Conservation (phyloP, 2,329 filamentous ascomycete genomes). For the Metarhizium album region DNA sequence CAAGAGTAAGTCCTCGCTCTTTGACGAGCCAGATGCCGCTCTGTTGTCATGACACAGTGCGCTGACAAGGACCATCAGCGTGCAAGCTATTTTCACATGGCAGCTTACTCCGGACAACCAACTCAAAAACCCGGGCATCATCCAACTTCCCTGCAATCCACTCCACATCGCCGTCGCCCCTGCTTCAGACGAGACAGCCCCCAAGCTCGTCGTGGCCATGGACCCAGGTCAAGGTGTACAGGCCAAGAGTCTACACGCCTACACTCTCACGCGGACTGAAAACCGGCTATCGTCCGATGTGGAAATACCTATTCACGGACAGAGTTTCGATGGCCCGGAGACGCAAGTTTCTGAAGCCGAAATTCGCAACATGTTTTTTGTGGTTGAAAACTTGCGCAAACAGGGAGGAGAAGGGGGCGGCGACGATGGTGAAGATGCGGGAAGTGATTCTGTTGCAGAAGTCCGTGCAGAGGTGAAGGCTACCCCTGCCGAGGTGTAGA, state of each 20-base stretch:
- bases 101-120: constrained; percentile 35
- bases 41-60: no score
- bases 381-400: constrained; percentile 37
- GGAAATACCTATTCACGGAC: constrained; percentile 13
- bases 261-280: constrained; percentile 21
- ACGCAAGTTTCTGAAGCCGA: constrained; percentile 26
- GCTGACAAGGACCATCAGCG: constrained; percentile 19
- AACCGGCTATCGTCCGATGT: constrained; percentile 20
- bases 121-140: constrained; percentile 34
- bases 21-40: no score
- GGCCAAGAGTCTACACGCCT: constrained; percentile 20
- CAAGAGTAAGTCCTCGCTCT: constrained; percentile 40
- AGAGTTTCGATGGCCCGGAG: constrained; percentile 19
- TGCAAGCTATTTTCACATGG: constrained; percentile 57
- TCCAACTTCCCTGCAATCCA: constrained; percentile 54
- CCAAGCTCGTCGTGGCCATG: constrained; percentile 28
- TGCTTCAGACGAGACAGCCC: constrained; percentile 11
- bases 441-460: neutral
- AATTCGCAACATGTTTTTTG: constrained; percentile 33
- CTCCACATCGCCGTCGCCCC: constrained; percentile 38
- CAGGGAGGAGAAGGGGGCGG: no score
- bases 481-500: neutral
- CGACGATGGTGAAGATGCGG: constrained; percentile 12
- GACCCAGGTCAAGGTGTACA: constrained; percentile 22
- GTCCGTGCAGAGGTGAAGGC: neutral